These are phyloP conservation scores for Tolypocladium nubicola DNA, from an alignment of 2,329 filamentous ascomycete species.

Conservation along the genomic window DNA sequence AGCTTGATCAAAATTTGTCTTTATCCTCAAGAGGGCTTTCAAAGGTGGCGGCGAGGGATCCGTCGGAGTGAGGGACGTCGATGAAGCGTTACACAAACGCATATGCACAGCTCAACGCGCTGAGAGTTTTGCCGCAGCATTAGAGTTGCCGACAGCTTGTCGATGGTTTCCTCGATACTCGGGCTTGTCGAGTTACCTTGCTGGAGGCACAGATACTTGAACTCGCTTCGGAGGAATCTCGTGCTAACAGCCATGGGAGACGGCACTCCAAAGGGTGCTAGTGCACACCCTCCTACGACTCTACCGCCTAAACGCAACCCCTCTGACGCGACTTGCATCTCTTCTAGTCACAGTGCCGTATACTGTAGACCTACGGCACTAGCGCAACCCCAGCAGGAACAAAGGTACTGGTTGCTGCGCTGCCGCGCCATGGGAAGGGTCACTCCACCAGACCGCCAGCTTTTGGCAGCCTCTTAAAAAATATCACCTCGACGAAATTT, in stretches of 20 bases:
- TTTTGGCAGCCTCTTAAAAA: constrained; percentile 16
- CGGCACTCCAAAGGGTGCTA: neutral
- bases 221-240: neutral
- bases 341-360: neutral
- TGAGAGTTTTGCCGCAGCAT: neutral
- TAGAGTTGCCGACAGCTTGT: neutral
- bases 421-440: constrained; percentile 1
- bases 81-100: neutral
- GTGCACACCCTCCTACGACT: neutral
- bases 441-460: constrained; percentile 9
- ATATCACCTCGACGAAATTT: constrained; percentile 25
- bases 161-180: neutral
- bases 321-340: neutral
- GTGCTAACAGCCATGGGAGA: neutral
- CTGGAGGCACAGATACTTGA: neutral
- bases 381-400: neutral
- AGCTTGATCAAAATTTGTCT: neutral
- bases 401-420: neutral
- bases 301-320: neutral
- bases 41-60: neutral
- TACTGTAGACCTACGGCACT: neutral
- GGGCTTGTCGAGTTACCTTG: neutral
- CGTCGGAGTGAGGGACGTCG: neutral
- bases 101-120: too few species aligned
- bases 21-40: neutral